A percentile compares a stretch with the other conserved stretches of the same genome.
These are phyloP conservation scores for Bimuria novae-zelandiae DNA, from an alignment of 2,329 filamentous ascomycete genomes.

Conservation along the genomic window DNA sequence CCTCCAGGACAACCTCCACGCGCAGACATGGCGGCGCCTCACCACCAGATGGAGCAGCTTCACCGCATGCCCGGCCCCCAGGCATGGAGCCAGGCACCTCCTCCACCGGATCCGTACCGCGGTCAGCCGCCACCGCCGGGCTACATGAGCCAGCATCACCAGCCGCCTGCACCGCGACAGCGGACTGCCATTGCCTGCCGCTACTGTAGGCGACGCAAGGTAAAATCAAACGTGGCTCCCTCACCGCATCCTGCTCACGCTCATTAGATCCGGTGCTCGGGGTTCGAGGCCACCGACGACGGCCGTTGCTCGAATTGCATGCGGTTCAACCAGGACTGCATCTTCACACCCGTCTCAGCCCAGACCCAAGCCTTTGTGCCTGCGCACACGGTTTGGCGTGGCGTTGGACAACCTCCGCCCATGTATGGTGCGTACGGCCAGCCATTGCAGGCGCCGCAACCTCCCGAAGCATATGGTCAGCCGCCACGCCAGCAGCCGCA, in stretches of 20 bases:
- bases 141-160: slow-evolving; percentile 44
- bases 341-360: slow-evolving; percentile 76
- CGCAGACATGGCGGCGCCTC: slow-evolving; percentile 52
- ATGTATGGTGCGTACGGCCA: slow-evolving; percentile 59
- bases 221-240: slow-evolving; percentile 29
- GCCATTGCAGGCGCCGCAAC: slow-evolving; percentile 49
- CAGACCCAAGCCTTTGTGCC: slow-evolving; percentile 77
- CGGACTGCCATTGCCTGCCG: slow-evolving; percentile 65
- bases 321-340: slow-evolving; percentile 75
- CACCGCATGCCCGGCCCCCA: slow-evolving; percentile 54
- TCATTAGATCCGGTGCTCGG: slow-evolving; percentile 72
- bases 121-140: slow-evolving; percentile 48
- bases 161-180: slow-evolving; percentile 60
- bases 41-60: slow-evolving; percentile 49
- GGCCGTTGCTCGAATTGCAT: slow-evolving; percentile 75
- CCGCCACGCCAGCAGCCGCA: slow-evolving; percentile 45
- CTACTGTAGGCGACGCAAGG: slow-evolving; percentile 65
- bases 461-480: slow-evolving; percentile 43
- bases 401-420: slow-evolving; percentile 50
- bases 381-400: slow-evolving; percentile 66
- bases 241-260: slow-evolving; percentile 19
- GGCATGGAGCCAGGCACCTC: slow-evolving; percentile 50
- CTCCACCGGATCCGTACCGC: slow-evolving; percentile 47
- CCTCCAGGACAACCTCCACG: slow-evolving; percentile 37
- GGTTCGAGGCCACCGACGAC: slow-evolving; percentile 72